These are phyloP conservation scores for Hygrophila difformis DNA, from an alignment of 257 asterid genomes.

Conservation along the genomic window DNA sequence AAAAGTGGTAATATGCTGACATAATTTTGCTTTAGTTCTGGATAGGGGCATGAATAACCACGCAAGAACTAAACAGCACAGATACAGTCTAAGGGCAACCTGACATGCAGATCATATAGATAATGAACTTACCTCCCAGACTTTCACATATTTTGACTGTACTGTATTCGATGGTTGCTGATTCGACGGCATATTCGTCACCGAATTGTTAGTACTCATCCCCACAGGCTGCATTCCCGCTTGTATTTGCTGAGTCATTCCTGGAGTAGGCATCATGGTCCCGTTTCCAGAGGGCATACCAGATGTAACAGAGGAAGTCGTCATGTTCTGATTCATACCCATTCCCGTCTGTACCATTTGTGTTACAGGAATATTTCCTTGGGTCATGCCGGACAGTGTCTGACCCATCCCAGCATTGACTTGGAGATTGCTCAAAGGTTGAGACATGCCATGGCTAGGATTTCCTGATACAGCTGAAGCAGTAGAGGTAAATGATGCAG, in stretches of 20 bases:
- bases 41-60: too few relatives aligned
- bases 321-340: slow-evolving; percentile 53
- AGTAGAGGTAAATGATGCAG: slow-evolving; percentile 54
- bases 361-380: slow-evolving; percentile 53
- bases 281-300: slow-evolving; percentile 36
- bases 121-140: slow-evolving; percentile 99
- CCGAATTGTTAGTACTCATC: slow-evolving; percentile 37
- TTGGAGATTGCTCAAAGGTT: slow-evolving; percentile 49
- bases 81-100: too few relatives aligned
- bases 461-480: slow-evolving; percentile 39
- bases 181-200: slow-evolving; percentile 51
- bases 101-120: too few relatives aligned
- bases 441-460: slow-evolving; percentile 55
- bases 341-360: slow-evolving; percentile 71
- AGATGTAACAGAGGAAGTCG: slow-evolving; percentile 35
- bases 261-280: slow-evolving; percentile 81
- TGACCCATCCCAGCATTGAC: slow-evolving; percentile 55
- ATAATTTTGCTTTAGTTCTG: too few relatives aligned
- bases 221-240: slow-evolving; percentile 65
- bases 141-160: slow-evolving; percentile 66
- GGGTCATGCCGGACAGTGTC: slow-evolving; percentile 57
- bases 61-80: too few relatives aligned
- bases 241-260: slow-evolving; percentile 45
- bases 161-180: slow-evolving; percentile 61
- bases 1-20: too few relatives aligned